Conservation (phyloP, 495 filamentous ascomycete species). For the Xylaria flabelliformis region DNA sequence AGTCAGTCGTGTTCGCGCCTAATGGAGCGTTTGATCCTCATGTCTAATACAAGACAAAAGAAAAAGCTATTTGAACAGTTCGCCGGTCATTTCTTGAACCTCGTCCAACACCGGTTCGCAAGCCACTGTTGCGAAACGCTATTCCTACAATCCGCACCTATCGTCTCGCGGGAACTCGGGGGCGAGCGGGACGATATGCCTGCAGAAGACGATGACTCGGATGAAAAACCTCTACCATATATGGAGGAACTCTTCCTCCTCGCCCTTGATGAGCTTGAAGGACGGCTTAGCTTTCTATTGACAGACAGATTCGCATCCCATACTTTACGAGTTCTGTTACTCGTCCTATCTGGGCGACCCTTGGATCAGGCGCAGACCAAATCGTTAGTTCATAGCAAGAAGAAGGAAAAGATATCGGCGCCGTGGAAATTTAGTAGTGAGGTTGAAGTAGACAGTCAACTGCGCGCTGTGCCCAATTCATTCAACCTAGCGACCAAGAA, state of each 20-base stretch:
- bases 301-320: slow-evolving; percentile 92
- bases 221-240: slow-evolving; percentile 51
- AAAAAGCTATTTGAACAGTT: slow-evolving; percentile 86
- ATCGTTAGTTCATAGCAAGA: slow-evolving; percentile 80
- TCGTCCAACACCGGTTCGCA: slow-evolving; percentile 93
- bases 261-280: slow-evolving; percentile 82
- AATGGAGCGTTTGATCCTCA: slow-evolving; percentile 86
- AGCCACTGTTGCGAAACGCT: slow-evolving; percentile 96
- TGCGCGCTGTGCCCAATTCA: slow-evolving; percentile 72
- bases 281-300: slow-evolving; percentile 80
- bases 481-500: slow-evolving; percentile 79
- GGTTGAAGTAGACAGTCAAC: slow-evolving; percentile 46
- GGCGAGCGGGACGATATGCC: slow-evolving; percentile 43
- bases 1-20: slow-evolving; percentile 93
- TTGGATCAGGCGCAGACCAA: slow-evolving; percentile 67
- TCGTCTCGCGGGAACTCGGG: slow-evolving; percentile 74
- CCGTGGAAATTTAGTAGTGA: slow-evolving; percentile 47
- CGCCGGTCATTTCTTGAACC: slow-evolving; percentile 82
- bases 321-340: slow-evolving; percentile 79
- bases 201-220: slow-evolving; percentile 53
- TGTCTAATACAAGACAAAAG: slow-evolving; percentile 80
- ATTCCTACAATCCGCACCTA: slow-evolving; percentile 79
- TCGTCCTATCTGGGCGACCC: slow-evolving; percentile 84
- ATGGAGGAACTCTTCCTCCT: slow-evolving; percentile 87
- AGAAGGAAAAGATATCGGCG: slow-evolving; percentile 80